A percentile compares a stretch with the other conserved stretches of the same genome.
These are phyloP conservation scores for Alnus rubra DNA, from an alignment of 306 rosid species.

Conservation along the genomic window DNA sequence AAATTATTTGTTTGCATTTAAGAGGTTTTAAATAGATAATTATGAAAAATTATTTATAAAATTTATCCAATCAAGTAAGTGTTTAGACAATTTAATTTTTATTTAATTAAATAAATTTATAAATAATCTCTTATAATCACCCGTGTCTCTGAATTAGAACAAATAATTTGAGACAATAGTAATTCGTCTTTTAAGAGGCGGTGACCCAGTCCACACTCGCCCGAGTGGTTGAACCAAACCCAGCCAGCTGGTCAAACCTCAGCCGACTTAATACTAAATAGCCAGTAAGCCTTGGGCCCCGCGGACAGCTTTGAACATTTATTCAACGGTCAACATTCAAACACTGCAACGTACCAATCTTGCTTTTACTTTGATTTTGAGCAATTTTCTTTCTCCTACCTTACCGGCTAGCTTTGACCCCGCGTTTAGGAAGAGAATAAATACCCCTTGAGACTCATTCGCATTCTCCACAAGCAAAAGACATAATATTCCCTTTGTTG, in stretches of 20 bases:
- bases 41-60: too few species aligned
- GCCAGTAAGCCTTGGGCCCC: background rate
- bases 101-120: too few species aligned
- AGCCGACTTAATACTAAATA: background rate
- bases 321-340: constrained; percentile 79
- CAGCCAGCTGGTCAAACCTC: constrained; percentile 3
- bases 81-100: too few species aligned
- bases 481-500: background rate
- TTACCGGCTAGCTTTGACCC: constrained; percentile 43
- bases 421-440: constrained; percentile 13
- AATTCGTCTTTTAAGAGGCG: too few species aligned
- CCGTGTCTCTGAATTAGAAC: too few species aligned
- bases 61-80: too few species aligned
- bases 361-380: constrained; percentile 14
- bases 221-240: background rate
- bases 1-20: too few species aligned
- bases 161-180: too few species aligned
- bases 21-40: too few species aligned
- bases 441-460: background rate
- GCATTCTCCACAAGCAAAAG: background rate
- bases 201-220: background rate
- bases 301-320: background rate
- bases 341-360: background rate
- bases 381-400: background rate
- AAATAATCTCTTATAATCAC: too few species aligned